Percentiles rank a stretch among this genome's conserved stretches.
Evolutionary conservation across 495 filamentous ascomycete species (phyloP).

Genomic region (Lasiosphaeriaceae sp.): DNA sequence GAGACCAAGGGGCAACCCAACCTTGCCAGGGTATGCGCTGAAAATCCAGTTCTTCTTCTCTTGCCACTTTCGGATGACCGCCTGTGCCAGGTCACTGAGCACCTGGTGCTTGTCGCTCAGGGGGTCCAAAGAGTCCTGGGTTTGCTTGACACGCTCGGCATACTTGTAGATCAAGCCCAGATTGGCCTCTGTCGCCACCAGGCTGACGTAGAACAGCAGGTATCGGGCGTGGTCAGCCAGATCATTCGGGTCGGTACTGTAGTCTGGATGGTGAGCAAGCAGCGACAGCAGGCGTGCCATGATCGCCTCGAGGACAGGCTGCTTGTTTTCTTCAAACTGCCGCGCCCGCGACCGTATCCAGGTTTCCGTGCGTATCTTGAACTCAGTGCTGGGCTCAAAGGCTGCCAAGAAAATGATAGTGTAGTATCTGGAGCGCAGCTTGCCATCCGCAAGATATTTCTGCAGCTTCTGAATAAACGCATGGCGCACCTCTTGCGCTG

Average conservation of each 20-base stretch:
- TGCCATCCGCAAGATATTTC: conserved; percentile 70
- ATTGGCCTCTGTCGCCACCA: conserved; percentile 81
- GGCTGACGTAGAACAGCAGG: conserved; percentile 80
- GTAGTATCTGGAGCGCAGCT: conserved; percentile 75
- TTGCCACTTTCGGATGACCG: conserved; percentile 77
- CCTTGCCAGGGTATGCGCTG: conserved; percentile 75
- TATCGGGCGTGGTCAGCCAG: conserved; percentile 78
- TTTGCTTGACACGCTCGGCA: conserved; percentile 88
- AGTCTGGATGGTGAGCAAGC: conserved; percentile 94
- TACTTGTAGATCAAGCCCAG: conserved; percentile 86
- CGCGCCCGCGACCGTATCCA: conserved; percentile 82
- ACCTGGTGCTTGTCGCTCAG: conserved; percentile 71
- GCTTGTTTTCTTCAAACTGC: conserved; percentile 47
- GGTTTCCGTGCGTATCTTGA: conserved; percentile 70
- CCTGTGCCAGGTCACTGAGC: conserved; percentile 83
- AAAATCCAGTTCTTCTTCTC: conserved; percentile 72
- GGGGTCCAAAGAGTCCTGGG: conserved; percentile 67
- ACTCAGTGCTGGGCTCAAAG: conserved; percentile 69
- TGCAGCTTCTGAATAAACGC: conserved; percentile 80
- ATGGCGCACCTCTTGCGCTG: conserved; percentile 63
- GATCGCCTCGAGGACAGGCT: conserved; percentile 73
- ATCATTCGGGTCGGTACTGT: conserved; percentile 61
- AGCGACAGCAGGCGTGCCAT: conserved; percentile 82
- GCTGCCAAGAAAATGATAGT: conserved; percentile 84
- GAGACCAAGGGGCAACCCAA: conserved; percentile 71